Percentiles rank a stretch among this genome's conserved stretches.
phyloP scores from a whole-genome alignment of 768 basidiomycete genomes.

The Tulasnella sp. region DNA sequence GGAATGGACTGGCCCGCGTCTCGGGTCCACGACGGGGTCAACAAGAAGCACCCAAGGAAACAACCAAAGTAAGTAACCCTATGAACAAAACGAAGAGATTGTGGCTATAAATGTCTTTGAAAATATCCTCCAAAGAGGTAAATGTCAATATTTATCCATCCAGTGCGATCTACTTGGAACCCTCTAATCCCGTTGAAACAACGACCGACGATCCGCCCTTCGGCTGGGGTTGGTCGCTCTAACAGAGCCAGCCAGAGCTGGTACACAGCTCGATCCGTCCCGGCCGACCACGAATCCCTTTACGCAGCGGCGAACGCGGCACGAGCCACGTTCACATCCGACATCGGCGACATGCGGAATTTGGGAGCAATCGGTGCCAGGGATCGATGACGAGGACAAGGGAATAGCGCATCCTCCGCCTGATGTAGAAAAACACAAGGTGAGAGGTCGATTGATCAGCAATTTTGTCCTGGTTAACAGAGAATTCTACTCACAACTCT shows the following conservation, averaged over 20 bases:
- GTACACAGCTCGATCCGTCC: conserved; percentile 30
- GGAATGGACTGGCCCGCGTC: not conserved
- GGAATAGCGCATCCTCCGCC: conserved; percentile 35
- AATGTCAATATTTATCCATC: not conserved
- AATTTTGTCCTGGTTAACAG: not conserved
- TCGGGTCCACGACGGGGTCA: not conserved
- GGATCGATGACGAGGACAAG: conserved; percentile 10
- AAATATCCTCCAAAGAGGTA: not conserved
- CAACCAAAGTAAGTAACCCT: not conserved
- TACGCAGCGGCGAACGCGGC: conserved; percentile 21
- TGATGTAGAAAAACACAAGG: not conserved
- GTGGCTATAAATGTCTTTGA: not conserved
- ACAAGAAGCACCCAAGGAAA: not conserved
- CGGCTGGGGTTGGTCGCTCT: not conserved
- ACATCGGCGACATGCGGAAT: conserved; percentile 34
- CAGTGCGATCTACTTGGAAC: not conserved
- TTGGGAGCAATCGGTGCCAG: conserved; percentile 33
- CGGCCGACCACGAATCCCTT: conserved; percentile 29
- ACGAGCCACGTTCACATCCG: conserved; percentile 26
- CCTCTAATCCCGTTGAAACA: not conserved
- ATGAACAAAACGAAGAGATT: not conserved
- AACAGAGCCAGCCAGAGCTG: not conserved
- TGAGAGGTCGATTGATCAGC: too few relatives aligned
- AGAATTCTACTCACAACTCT: conserved; percentile 33
- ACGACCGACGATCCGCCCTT: not conserved